These are phyloP conservation scores for Rosa rugosa DNA, from an alignment of 306 rosid species.

Conservation along the genomic window DNA sequence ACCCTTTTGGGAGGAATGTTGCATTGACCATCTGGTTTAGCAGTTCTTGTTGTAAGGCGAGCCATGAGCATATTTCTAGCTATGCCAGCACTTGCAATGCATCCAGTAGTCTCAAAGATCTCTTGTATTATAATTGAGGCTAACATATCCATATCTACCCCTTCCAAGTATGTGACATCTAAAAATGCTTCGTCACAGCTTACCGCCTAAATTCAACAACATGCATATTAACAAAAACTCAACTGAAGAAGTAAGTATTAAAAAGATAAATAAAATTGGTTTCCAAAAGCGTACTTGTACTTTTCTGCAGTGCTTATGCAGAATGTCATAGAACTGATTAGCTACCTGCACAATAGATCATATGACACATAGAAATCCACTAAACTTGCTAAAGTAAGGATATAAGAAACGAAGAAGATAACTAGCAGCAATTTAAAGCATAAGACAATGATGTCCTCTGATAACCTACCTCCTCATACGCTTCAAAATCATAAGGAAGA, in stretches of 20 bases:
- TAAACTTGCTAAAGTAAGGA: neutral
- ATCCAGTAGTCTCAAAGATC: conserved; percentile 73
- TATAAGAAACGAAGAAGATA: neutral
- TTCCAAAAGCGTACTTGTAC: conserved; percentile 70
- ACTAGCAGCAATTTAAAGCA: conserved; percentile 19
- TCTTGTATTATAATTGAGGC: conserved; percentile 73
- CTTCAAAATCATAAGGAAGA: conserved; percentile 87
- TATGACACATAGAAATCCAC: neutral
- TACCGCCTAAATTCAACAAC: conserved; percentile 63
- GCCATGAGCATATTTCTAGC: conserved; percentile 89
- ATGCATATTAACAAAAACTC: conserved; percentile 15
- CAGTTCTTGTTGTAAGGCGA: conserved; percentile 91
- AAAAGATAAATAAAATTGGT: conserved; percentile 11
- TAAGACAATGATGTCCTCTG: neutral
- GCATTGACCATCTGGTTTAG: conserved; percentile 95
- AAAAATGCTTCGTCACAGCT: conserved; percentile 98
- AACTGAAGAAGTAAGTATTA: conserved; percentile 18
- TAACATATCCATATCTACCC: conserved; percentile 60
- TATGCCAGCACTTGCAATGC: conserved; percentile 90
- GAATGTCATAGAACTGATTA: conserved; percentile 72
- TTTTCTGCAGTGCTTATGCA: conserved; percentile 76
- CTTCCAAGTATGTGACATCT: conserved; percentile 58
- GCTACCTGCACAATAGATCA: conserved; percentile 68
- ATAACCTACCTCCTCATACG: conserved; percentile 77
- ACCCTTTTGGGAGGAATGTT: conserved; percentile 71